Evolutionary conservation across 1,284 basidiomycete genomes (phyloP).

Genomic region (Leccinum insigne): DNA sequence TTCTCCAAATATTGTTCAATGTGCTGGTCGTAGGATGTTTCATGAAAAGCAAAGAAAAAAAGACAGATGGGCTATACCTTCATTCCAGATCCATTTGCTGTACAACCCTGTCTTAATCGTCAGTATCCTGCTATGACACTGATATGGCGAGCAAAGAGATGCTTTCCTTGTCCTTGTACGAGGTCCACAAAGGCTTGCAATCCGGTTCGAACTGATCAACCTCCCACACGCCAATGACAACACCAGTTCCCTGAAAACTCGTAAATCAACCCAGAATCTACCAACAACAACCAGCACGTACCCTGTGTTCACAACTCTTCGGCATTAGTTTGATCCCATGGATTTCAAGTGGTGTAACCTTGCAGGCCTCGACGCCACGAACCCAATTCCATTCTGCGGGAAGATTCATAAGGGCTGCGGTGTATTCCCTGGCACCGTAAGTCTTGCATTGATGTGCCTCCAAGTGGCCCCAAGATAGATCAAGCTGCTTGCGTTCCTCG

Average conservation of each 20-base stretch:
- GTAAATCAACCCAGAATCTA: background rate
- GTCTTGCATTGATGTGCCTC: background rate
- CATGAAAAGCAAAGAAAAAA: background rate
- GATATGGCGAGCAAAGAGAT: background rate
- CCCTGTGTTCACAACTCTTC: slow-evolving; percentile 26
- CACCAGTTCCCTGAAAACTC: slow-evolving; percentile 14
- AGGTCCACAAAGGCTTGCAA: slow-evolving; percentile 21
- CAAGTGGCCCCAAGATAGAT: background rate
- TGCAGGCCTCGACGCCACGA: slow-evolving; percentile 23
- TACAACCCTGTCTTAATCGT: slow-evolving; percentile 21
- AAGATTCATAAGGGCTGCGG: slow-evolving; percentile 18
- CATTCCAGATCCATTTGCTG: slow-evolving; percentile 23
- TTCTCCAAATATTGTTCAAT: slow-evolving; percentile 29
- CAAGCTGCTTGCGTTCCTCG: background rate
- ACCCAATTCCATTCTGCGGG: slow-evolving; percentile 13
- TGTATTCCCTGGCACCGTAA: background rate
- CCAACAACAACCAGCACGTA: slow-evolving; percentile 5
- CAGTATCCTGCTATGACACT: background rate
- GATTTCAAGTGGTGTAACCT: slow-evolving; percentile 24
- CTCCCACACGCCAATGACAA: slow-evolving; percentile 23
- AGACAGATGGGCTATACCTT: slow-evolving; percentile 12
- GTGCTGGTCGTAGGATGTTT: background rate
- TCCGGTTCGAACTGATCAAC: slow-evolving; percentile 24
- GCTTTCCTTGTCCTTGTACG: slow-evolving; percentile 29
- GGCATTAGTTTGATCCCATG: slow-evolving; percentile 25